phyloP scores from a whole-genome alignment of 1,284 basidiomycete genomes.

The Malassezia arunalokei region DNA sequence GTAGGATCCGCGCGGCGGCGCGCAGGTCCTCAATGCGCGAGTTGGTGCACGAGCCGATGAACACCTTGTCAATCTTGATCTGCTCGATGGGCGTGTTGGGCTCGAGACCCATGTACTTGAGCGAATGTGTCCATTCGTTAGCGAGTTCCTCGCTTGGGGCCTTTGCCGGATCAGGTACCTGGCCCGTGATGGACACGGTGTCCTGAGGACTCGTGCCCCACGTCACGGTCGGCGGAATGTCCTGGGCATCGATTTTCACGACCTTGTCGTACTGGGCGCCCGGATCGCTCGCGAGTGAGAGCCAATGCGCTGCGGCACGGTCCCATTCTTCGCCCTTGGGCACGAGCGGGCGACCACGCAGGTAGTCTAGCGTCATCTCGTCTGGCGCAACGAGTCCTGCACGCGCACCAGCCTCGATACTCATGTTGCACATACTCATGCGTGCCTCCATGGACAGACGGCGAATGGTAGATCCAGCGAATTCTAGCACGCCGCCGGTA shows the following conservation, averaged over 20 bases:
- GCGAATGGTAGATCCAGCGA: slow-evolving; percentile 37
- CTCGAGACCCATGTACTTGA: slow-evolving; percentile 45
- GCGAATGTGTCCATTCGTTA: slow-evolving; percentile 26
- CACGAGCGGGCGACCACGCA: slow-evolving; percentile 39
- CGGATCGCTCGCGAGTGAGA: slow-evolving; percentile 34
- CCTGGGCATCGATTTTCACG: slow-evolving; percentile 36
- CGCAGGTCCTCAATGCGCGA: slow-evolving; percentile 43
- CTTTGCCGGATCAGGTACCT: slow-evolving; percentile 35
- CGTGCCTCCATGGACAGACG: slow-evolving; percentile 41
- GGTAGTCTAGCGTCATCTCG: slow-evolving; percentile 41
- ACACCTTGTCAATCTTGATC: slow-evolving; percentile 45
- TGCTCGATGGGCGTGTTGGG: slow-evolving; percentile 37
- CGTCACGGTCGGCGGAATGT: slow-evolving; percentile 41
- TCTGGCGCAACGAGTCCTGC: slow-evolving; percentile 45
- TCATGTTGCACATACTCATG: slow-evolving; percentile 47
- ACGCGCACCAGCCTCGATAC: slow-evolving; percentile 44
- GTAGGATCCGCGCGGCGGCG: slow-evolving; percentile 36
- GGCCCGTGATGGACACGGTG: slow-evolving; percentile 39
- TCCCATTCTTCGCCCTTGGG: slow-evolving; percentile 41
- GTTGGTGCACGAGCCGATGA: slow-evolving; percentile 46
- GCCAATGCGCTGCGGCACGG: slow-evolving; percentile 38
- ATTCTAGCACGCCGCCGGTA: slow-evolving; percentile 43
- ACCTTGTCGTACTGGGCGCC: slow-evolving; percentile 41
- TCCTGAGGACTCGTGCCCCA: slow-evolving; percentile 44
- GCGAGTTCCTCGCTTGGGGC: slow-evolving; percentile 30